phyloP scores from a whole-genome alignment of 1,284 basidiomycete species.

The Heterobasidion parviporum region DNA sequence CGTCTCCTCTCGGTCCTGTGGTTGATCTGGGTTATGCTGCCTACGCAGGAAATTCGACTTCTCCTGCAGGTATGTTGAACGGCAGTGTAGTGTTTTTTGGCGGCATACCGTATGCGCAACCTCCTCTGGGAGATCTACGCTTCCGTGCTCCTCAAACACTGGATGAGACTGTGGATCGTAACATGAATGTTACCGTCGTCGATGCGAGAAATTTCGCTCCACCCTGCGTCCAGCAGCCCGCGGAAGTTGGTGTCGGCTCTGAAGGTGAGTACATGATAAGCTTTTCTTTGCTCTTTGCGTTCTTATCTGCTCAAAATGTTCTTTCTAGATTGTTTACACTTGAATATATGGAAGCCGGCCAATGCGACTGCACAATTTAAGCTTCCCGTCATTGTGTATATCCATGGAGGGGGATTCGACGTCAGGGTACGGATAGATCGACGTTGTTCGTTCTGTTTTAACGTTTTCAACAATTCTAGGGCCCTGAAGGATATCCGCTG shows the following conservation, averaged over 20 bases:
- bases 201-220: conserved; percentile 36
- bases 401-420: conserved; percentile 39
- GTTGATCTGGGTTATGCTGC: conserved; percentile 43
- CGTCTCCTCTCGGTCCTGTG: conserved; percentile 20
- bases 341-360: conserved; percentile 46
- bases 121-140: conserved; percentile 42
- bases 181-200: conserved; percentile 12
- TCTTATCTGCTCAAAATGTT: not conserved
- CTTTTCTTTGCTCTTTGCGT: no score
- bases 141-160: conserved; percentile 41
- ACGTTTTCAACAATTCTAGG: no score
- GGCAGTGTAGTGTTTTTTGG: conserved; percentile 35
- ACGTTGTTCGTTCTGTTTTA: no score
- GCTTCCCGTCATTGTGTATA: conserved; percentile 37
- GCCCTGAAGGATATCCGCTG: conserved; percentile 15
- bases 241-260: conserved; percentile 30
- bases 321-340: conserved; percentile 36
- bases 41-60: conserved; percentile 33
- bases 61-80: conserved; percentile 25
- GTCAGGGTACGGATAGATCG: conserved; percentile 14
- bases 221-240: conserved; percentile 34
- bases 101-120: conserved; percentile 48
- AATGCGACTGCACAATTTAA: conserved; percentile 33
- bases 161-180: conserved; percentile 22
- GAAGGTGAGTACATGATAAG: conserved; percentile 22